Percentiles rank a stretch among this genome's conserved stretches.
phyloP scores from a whole-genome alignment of 257 asterid species.

The Plantago ovata region DNA sequence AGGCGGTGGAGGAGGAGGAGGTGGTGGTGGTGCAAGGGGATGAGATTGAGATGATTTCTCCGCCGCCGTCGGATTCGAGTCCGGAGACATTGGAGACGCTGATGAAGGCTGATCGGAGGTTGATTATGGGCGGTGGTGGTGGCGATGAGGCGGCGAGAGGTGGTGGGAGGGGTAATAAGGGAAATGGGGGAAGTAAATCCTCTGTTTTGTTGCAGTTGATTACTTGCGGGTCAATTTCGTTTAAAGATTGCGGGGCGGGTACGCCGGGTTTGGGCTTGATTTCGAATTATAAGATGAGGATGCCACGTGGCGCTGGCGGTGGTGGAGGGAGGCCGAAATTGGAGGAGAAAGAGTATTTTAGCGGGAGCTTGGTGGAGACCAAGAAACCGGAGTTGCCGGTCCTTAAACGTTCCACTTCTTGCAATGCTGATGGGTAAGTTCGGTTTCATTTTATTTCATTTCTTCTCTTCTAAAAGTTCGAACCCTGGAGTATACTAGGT shows the following conservation, averaged over 20 bases:
- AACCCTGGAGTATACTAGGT: no score
- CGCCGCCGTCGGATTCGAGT: constrained; percentile 85
- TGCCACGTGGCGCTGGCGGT: constrained; percentile 49
- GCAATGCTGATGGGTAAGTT: constrained; percentile 64
- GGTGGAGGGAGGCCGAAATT: constrained; percentile 29
- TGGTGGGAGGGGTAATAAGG: neutral
- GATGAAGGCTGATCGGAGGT: constrained; percentile 59
- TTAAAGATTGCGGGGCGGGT: constrained; percentile 65
- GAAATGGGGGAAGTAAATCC: constrained; percentile 29
- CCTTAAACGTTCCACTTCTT: constrained; percentile 73
- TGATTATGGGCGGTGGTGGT: constrained; percentile 21
- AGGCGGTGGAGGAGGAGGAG: constrained; percentile 34
- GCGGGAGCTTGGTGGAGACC: constrained; percentile 56
- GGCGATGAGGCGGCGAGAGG: constrained; percentile 15
- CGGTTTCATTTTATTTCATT: no score
- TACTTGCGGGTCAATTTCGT: constrained; percentile 69
- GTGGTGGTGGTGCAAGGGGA: constrained; percentile 22
- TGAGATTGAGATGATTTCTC: constrained; percentile 54
- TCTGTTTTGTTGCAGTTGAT: constrained; percentile 75
- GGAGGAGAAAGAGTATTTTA: constrained; percentile 62
- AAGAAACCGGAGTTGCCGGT: constrained; percentile 47
- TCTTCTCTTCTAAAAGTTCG: no score
- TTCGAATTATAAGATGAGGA: constrained; percentile 50
- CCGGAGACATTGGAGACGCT: constrained; percentile 74
- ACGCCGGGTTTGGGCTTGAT: constrained; percentile 43